phyloP scores from a whole-genome alignment of 495 filamentous ascomycete genomes.

The Rusavskia elegans region DNA sequence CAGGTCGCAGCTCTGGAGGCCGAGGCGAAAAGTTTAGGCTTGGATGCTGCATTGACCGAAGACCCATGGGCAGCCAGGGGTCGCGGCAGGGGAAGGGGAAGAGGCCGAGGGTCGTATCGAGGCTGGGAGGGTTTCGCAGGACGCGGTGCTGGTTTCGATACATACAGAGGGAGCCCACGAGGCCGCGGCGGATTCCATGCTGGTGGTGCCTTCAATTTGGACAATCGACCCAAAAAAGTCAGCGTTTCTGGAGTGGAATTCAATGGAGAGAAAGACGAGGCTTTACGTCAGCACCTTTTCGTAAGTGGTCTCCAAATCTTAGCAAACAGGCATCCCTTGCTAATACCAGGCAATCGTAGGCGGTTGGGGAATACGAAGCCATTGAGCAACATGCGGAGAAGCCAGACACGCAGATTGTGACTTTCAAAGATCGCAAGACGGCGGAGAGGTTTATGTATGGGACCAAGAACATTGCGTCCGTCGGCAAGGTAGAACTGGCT shows the following conservation, averaged over 20 bases:
- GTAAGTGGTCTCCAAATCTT: conserved; percentile 34
- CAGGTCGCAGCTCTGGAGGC: conserved; percentile 72
- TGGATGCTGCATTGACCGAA: conserved; percentile 39
- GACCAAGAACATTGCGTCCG: conserved; percentile 48
- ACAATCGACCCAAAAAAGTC: conserved; percentile 73
- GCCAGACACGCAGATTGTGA: conserved; percentile 44
- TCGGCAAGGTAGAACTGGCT: conserved; percentile 59
- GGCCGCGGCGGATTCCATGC: conserved; percentile 32
- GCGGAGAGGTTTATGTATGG: conserved; percentile 74
- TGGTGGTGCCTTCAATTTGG: conserved; percentile 59
- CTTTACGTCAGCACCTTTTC: conserved; percentile 68
- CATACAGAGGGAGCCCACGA: conserved; percentile 28
- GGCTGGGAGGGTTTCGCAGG: conserved; percentile 22
- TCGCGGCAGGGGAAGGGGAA: conserved; percentile 29
- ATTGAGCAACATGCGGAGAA: conserved; percentile 49
- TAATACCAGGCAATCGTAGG: conserved; percentile 28
- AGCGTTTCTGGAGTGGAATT: conserved; percentile 55
- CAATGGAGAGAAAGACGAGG: conserved; percentile 61
- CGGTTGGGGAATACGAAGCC: conserved; percentile 65
- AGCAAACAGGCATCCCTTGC: neutral
- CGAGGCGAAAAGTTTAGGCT: conserved; percentile 66
- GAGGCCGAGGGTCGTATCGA: conserved; percentile 21
- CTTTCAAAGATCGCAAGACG: conserved; percentile 77
- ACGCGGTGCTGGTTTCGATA: conserved; percentile 16
- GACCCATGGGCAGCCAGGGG: conserved; percentile 16